These are phyloP conservation scores for Yamadazyma akitaensis DNA, from an alignment of 805 yeast genomes.

Conservation along the genomic window DNA sequence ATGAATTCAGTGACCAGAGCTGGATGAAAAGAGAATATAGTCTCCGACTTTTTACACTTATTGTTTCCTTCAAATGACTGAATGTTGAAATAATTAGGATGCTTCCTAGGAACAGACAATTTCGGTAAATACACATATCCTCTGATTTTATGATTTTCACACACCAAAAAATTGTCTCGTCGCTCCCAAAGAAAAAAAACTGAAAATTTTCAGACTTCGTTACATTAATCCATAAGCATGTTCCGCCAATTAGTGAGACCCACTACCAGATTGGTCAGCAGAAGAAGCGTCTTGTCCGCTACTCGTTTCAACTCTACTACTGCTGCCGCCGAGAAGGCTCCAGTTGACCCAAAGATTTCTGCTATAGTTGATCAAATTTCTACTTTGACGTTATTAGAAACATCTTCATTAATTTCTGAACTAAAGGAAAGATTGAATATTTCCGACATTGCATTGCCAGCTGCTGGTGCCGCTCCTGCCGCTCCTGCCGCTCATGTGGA, in stretches of 20 bases:
- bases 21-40: too few species aligned
- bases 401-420: slow-evolving; percentile 80
- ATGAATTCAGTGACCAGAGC: too few species aligned
- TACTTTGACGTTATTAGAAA: slow-evolving; percentile 85
- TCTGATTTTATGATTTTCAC: neutral
- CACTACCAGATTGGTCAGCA: slow-evolving; percentile 29
- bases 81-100: neutral
- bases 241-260: slow-evolving; percentile 41
- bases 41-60: too few species aligned
- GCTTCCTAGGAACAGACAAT: neutral
- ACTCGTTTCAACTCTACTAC: slow-evolving; percentile 50
- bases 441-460: slow-evolving; percentile 88
- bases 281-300: slow-evolving; percentile 15
- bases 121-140: neutral
- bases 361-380: slow-evolving; percentile 89
- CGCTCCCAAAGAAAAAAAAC: slow-evolving; percentile 6
- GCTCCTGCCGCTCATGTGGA: slow-evolving; percentile 71
- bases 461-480: slow-evolving; percentile 51
- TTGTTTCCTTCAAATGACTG: too few species aligned
- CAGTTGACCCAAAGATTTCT: slow-evolving; percentile 84
- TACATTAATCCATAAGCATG: slow-evolving; percentile 10
- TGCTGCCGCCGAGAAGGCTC: slow-evolving; percentile 35
- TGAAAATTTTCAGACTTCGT: slow-evolving; percentile 5
- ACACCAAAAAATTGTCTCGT: slow-evolving; percentile 1
- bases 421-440: slow-evolving; percentile 81